Conservation (phyloP, 768 basidiomycete genomes). For the Tricholoma saponaceum region DNA sequence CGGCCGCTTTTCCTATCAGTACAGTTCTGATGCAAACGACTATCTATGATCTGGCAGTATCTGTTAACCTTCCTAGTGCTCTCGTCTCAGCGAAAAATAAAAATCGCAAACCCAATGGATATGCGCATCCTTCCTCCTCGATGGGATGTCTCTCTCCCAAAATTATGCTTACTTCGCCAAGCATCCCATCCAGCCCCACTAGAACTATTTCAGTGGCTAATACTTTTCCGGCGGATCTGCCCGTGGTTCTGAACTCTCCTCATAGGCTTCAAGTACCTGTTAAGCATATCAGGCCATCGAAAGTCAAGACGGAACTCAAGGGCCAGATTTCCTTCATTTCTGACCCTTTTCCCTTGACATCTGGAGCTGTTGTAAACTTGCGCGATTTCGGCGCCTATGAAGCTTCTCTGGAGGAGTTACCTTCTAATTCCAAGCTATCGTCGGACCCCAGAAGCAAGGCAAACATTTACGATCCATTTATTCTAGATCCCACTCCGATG, state of each 20-base stretch:
- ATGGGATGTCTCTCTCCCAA: constrained; percentile 6
- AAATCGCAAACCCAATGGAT: not conserved
- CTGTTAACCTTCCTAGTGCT: not conserved
- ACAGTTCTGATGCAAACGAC: constrained; percentile 11
- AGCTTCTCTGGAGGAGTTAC: not conserved
- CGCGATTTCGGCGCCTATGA: not conserved
- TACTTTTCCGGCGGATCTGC: not conserved
- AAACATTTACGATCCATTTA: not conserved
- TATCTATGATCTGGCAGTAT: constrained; percentile 12
- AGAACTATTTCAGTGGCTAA: not conserved
- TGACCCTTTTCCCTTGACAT: not conserved
- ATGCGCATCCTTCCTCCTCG: not conserved
- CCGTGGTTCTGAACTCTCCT: not conserved
- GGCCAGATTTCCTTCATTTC: not conserved
- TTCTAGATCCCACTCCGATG: not conserved
- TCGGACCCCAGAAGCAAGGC: not conserved
- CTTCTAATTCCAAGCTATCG: not conserved
- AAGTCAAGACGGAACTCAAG: not conserved
- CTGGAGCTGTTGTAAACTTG: not conserved
- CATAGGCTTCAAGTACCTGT: not conserved
- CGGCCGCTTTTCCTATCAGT: constrained; percentile 1
- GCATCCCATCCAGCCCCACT: constrained; percentile 6
- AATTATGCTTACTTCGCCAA: constrained; percentile 13
- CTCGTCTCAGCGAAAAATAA: constrained; percentile 2
- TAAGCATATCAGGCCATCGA: not conserved